A percentile compares a stretch with the other conserved stretches of the same genome.
These are phyloP conservation scores for Hanseniaspora sp. DNA, from an alignment of 1,139 yeast species.

Conservation along the genomic window DNA sequence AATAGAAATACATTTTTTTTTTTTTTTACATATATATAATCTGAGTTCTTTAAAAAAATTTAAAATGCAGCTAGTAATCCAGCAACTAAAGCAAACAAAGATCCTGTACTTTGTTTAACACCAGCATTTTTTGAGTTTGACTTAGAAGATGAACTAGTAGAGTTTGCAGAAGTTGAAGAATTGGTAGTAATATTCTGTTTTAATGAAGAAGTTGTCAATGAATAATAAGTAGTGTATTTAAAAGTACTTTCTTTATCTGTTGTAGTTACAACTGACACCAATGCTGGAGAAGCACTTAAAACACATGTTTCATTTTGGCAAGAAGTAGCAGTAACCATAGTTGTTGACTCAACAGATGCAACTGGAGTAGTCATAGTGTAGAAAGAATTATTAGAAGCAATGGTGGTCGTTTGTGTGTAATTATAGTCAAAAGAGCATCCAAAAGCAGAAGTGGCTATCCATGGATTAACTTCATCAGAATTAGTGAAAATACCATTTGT, in stretches of 20 bases:
- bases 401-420: slow-evolving; percentile 20
- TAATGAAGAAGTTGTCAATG: slow-evolving; percentile 19
- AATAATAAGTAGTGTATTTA: slow-evolving; percentile 31
- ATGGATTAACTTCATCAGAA: slow-evolving; percentile 16
- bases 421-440: slow-evolving; percentile 20
- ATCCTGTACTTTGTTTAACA: slow-evolving; percentile 2
- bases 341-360: slow-evolving; percentile 30
- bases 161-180: slow-evolving; percentile 18
- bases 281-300: slow-evolving; percentile 29
- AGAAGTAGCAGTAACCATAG: slow-evolving; percentile 41
- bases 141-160: background rate
- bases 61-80: slow-evolving; percentile 7
- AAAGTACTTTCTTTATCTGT: slow-evolving; percentile 28
- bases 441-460: slow-evolving; percentile 13
- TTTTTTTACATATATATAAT: background rate
- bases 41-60: too few species aligned
- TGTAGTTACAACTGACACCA: slow-evolving; percentile 30
- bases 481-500: slow-evolving; percentile 18
- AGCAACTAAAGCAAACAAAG: slow-evolving; percentile 12
- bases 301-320: slow-evolving; percentile 32
- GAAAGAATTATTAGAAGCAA: background rate
- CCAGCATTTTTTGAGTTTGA: slow-evolving; percentile 9
- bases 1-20: too few species aligned
- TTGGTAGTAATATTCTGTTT: background rate
- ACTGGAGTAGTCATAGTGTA: slow-evolving; percentile 28